Evolutionary conservation across 805 yeast genomes (phyloP).

Genomic region (Spathaspora sp.): DNA sequence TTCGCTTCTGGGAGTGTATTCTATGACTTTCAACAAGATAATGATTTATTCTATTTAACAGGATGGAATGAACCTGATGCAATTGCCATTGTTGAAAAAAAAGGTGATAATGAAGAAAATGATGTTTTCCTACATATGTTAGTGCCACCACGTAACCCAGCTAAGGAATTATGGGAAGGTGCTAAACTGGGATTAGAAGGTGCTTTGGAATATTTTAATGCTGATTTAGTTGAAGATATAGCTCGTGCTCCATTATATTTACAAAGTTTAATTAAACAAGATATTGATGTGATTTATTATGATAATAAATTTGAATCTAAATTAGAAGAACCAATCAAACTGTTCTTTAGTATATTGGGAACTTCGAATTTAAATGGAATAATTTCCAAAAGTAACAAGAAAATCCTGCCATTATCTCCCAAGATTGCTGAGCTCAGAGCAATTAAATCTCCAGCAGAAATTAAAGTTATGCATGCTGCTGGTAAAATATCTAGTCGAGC

Average conservation of each 20-base stretch:
- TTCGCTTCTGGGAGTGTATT: constrained; percentile 90
- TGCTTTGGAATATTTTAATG: constrained; percentile 79
- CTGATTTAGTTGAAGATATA: constrained; percentile 65
- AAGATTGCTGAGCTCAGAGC: constrained; percentile 52
- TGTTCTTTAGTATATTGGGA: constrained; percentile 14
- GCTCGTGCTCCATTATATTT: constrained; percentile 42
- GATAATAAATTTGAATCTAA: constrained; percentile 37
- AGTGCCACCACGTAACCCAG: constrained; percentile 78
- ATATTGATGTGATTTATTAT: constrained; percentile 51
- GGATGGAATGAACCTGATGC: constrained; percentile 94
- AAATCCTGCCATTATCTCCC: constrained; percentile 40
- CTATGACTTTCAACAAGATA: constrained; percentile 88
- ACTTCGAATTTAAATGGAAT: constrained; percentile 14
- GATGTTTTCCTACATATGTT: constrained; percentile 68
- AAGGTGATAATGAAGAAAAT: constrained; percentile 40
- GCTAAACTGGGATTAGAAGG: constrained; percentile 83
- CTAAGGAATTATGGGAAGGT: constrained; percentile 93
- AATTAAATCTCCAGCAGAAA: constrained; percentile 73
- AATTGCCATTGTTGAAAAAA: constrained; percentile 62
- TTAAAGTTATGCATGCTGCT: constrained; percentile 76
- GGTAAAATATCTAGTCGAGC: constrained; percentile 81
- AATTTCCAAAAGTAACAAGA: constrained; percentile 14
- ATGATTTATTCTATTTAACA: constrained; percentile 78
- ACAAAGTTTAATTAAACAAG: constrained; percentile 37
- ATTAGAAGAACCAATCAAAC: constrained; percentile 2